Evolutionary conservation across 495 filamentous ascomycete genomes (phyloP), one percentile per base, ranked within the genome.

Genomic region (Penicillium coprophilum): DNA sequence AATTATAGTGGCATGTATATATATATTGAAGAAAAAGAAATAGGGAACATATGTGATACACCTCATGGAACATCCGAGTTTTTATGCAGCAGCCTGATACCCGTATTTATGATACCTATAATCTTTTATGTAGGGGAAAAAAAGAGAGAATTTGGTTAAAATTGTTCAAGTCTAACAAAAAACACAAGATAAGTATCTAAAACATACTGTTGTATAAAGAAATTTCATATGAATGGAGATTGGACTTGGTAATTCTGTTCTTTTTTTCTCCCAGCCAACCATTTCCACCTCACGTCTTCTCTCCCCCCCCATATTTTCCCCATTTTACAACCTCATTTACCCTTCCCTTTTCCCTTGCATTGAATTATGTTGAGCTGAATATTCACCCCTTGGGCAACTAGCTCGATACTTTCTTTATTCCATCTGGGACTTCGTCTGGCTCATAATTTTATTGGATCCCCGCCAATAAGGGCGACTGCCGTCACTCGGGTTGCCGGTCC

Each of bases 401-500:
- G 23, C 47, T 39, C 44, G 24, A 28, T 58, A 51, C 54, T 46
- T 21, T 30, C 32, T 40, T 27, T 50, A 32, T 28, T 47, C 30
- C 24, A 15, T 49, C 55, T 62, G 60, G 60, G 57, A 55, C 53
- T 49, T 55, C 53, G 61, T 61, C 59, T 53, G 56, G 50, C 65
- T 67, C 50, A 38, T 36, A 67, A 63, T 43, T 43, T 62, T 50
- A 30, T 44, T 54, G 54, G 24, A 51, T 31, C 59, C 56, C 56
- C 60, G 56, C 65, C 64, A 63, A 68, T 63, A 58, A 67, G 55
- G 64, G 46, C 43, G 40, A 59, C 54, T 58, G 61, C 61, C 59
- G 55, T 67, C 59, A 61, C 47, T 63, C 57, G 59, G 58, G 56
- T 65, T 61, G 57, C 58, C 61, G 56, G 58, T 58, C 65, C 56